These are phyloP conservation scores for Corrigiola litoralis DNA, from an alignment of 179 eudicot genomes.

Conservation along the genomic window DNA sequence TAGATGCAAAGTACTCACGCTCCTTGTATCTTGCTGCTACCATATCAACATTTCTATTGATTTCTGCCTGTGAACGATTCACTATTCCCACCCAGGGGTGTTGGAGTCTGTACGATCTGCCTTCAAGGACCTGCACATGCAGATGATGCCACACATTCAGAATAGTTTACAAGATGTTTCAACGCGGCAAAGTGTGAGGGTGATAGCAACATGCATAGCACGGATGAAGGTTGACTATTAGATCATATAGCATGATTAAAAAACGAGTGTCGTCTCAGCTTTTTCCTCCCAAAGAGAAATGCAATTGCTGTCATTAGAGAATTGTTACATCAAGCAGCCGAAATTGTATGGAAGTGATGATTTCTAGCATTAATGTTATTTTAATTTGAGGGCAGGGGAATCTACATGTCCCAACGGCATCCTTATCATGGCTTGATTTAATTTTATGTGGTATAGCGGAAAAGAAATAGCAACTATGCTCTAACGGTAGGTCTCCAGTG, in stretches of 20 bases:
- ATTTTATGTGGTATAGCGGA: too few relatives aligned
- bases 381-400: too few relatives aligned
- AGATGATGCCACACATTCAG: background rate
- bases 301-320: too few relatives aligned
- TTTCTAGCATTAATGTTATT: too few relatives aligned
- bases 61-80: conserved; percentile 93
- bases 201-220: too few relatives aligned
- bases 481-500: too few relatives aligned
- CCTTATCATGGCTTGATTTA: too few relatives aligned
- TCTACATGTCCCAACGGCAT: too few relatives aligned
- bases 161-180: background rate
- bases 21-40: conserved; percentile 73
- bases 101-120: conserved; percentile 78
- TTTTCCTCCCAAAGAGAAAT: background rate
- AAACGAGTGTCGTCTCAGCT: background rate
- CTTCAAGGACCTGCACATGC: conserved; percentile 74
- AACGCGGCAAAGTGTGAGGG: background rate
- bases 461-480: too few relatives aligned
- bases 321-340: too few relatives aligned
- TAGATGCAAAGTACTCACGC: conserved; percentile 77
- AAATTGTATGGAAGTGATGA: too few relatives aligned
- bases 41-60: conserved; percentile 81
- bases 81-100: conserved; percentile 94
- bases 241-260: background rate
- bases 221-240: too few relatives aligned